phyloP scores from a whole-genome alignment of 352 stramenopile species.

The Albugo laibachii region DNA sequence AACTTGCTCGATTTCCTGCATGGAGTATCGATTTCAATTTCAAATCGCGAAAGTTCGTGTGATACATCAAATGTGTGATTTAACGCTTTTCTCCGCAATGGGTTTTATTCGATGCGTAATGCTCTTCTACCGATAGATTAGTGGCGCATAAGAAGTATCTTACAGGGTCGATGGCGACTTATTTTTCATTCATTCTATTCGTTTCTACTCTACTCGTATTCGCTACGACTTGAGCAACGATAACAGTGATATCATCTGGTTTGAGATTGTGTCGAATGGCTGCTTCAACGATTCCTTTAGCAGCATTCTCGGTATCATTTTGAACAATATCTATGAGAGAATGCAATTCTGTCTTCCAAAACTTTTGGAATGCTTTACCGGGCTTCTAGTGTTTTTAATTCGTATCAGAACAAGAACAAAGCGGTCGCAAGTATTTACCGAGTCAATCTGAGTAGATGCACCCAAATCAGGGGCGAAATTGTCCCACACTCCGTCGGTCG shows the following conservation, averaged over 20 bases:
- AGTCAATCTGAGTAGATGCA: conserved; percentile 23
- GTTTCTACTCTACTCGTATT: too few species aligned
- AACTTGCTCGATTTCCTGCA: background rate
- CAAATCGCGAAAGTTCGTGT: too few species aligned
- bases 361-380: conserved; percentile 31
- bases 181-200: too few species aligned
- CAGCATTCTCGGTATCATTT: conserved; percentile 20
- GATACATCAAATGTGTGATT: too few species aligned
- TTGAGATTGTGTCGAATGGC: conserved; percentile 68
- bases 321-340: conserved; percentile 33
- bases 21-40: too few species aligned
- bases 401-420: background rate
- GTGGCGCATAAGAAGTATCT: too few species aligned
- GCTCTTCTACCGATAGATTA: too few species aligned
- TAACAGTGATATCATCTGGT: conserved; percentile 60
- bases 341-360: conserved; percentile 36
- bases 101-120: too few species aligned
- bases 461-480: conserved; percentile 46
- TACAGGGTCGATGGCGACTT: too few species aligned
- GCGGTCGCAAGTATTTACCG: conserved; percentile 14
- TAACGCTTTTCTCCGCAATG: too few species aligned
- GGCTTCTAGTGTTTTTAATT: conserved; percentile 14
- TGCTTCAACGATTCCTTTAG: conserved; percentile 39
- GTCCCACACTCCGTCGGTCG: conserved; percentile 69
- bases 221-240: conserved; percentile 43